Evolutionary conservation across 495 filamentous ascomycete genomes (phyloP), one percentile per base, ranked within the genome.

Genomic region (Copromyces sp.): DNA sequence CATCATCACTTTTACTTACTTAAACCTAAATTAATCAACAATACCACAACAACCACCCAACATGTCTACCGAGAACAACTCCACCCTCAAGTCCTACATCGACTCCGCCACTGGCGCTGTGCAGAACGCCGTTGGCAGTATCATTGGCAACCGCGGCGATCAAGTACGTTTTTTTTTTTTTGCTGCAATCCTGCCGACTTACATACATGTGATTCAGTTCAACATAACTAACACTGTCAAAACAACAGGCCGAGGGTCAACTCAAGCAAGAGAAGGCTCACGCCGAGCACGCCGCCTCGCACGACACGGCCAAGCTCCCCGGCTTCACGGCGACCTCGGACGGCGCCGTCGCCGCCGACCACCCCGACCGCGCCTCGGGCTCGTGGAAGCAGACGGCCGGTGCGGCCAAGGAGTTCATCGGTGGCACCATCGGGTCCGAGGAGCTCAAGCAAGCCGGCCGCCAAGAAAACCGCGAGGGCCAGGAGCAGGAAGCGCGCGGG

Each of bases 371-470:
- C 74, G 79, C 84, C 20, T 80, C 87, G 6, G 95, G 94, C 40
- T 84, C 86, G 45, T 94, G 91, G 88, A 92, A 97, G 84, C 94
- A 98, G 83, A 95, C 92, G 47, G 74, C 94, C 45, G 95, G 95
- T 71, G 88, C 92, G 0, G 90, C 88, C 47, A 98, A 98, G 87
- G 93, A 97, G 78, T 84, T 88, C 39, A 69, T 96, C 7, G 95
- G 95, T 71, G 90, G 90, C 74, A 68, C 93, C 12, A 73, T 94
- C 69, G 95, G 95, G 73, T 87, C 87, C 73, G 91, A 95, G 85
- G 85, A 79, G 65, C 81, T 98, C 68, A 94, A 93, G 81, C 85
- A 88, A 68, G 78, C 89, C 39, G 94, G 94, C 32, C 86, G 87
- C 61, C 81, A 91, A 77, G 94, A 98, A 82, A 97, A 97, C 77